phyloP scores from a whole-genome alignment of 2,329 filamentous ascomycete species.

The Trichoderma pleuroti region DNA sequence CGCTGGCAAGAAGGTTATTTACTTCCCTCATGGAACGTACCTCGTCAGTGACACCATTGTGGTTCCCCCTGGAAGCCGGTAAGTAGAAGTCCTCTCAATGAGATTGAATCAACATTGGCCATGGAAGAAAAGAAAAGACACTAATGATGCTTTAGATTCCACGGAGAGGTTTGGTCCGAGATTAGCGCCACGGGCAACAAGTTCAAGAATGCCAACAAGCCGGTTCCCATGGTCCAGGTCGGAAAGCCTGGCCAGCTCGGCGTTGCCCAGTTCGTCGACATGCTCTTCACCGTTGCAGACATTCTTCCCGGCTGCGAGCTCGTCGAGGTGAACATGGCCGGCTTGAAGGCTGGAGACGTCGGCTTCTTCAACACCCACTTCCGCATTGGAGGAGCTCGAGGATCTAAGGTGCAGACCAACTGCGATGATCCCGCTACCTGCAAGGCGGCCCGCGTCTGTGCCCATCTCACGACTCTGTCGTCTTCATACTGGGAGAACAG shows the following conservation, averaged over 20 bases:
- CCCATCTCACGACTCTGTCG: slow-evolving; percentile 45
- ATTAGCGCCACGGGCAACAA: slow-evolving; percentile 42
- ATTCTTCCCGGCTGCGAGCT: slow-evolving; percentile 37
- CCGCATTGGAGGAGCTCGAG: slow-evolving; percentile 42
- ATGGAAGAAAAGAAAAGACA: neutral
- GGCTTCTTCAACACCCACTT: slow-evolving; percentile 45
- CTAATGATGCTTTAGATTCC: neutral
- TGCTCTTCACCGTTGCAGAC: slow-evolving; percentile 47
- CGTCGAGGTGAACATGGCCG: slow-evolving; percentile 48
- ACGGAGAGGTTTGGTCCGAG: slow-evolving; percentile 23
- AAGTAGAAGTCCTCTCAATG: neutral
- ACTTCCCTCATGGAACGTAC: slow-evolving; percentile 44
- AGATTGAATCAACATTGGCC: neutral
- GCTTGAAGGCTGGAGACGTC: slow-evolving; percentile 42
- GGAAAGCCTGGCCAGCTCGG: slow-evolving; percentile 47
- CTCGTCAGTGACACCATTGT: slow-evolving; percentile 54
- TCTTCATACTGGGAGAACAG: slow-evolving; percentile 53
- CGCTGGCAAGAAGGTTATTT: slow-evolving; percentile 37
- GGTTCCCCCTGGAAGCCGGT: slow-evolving; percentile 28
- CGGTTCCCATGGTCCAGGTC: slow-evolving; percentile 46
- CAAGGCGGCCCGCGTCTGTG: slow-evolving; percentile 43
- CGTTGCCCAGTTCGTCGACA: slow-evolving; percentile 46
- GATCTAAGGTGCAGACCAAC: slow-evolving; percentile 36
- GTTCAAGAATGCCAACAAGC: slow-evolving; percentile 43
- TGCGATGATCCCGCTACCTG: slow-evolving; percentile 38